A percentile compares a stretch with the other conserved stretches of the same genome.
These are phyloP conservation scores for Hypoxylon fragiforme DNA, from an alignment of 495 filamentous ascomycete genomes.

Conservation along the genomic window DNA sequence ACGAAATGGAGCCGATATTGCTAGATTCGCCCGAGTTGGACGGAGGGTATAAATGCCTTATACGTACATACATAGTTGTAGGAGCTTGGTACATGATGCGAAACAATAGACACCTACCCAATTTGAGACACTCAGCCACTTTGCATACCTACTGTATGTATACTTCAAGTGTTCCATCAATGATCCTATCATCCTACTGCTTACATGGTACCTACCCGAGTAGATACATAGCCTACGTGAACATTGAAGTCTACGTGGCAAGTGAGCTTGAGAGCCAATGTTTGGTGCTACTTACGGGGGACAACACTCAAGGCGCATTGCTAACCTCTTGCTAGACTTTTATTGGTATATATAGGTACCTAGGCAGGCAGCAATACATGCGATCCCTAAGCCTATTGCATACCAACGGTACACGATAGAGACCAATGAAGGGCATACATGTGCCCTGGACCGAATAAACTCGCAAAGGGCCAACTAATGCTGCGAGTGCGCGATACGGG, in stretches of 20 bases:
- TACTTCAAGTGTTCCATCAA: not conserved
- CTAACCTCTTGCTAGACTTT: too few relatives aligned
- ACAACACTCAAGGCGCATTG: not conserved
- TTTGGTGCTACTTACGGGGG: not conserved
- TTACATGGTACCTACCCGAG: too few relatives aligned
- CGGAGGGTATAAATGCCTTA: too few relatives aligned
- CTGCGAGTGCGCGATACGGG: slow-evolving; percentile 2
- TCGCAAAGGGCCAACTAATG: not conserved
- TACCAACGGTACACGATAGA: too few relatives aligned
- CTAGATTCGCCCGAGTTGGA: slow-evolving; percentile 11
- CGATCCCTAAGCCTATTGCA: not conserved
- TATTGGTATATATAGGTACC: too few relatives aligned
- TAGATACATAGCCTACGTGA: too few relatives aligned
- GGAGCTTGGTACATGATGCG: slow-evolving; percentile 6
- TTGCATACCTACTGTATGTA: not conserved
- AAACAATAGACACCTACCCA: slow-evolving; percentile 5
- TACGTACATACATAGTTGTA: too few relatives aligned
- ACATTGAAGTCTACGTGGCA: not conserved
- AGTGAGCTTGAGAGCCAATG: not conserved
- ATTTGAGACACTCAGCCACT: not conserved
- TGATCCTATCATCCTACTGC: too few relatives aligned
- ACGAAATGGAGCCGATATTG: slow-evolving; percentile 23
- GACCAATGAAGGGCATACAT: not conserved
- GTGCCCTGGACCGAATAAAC: not conserved
- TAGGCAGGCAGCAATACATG: not conserved